Percentiles rank a stretch among this genome's conserved stretches.
These are phyloP conservation scores for Melaleuca quinquenervia DNA, from an alignment of 345 rosid species.

Conservation along the genomic window DNA sequence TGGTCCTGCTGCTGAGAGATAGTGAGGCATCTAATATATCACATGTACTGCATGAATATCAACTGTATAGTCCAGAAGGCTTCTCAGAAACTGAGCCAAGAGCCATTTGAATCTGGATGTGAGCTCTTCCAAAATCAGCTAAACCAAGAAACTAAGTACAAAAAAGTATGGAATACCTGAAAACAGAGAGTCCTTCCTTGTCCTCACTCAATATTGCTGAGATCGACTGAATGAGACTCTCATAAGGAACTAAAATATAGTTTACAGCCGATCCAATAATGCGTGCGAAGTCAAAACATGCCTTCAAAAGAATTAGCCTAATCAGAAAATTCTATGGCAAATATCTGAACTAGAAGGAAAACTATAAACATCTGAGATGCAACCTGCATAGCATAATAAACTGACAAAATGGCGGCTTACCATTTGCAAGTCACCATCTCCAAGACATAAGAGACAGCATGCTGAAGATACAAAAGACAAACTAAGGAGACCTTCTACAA, in stretches of 20 bases:
- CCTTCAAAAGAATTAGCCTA: constrained; percentile 53
- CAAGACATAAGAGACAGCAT: constrained; percentile 68
- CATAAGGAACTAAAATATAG: constrained; percentile 58
- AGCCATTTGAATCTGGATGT: background rate
- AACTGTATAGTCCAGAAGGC: background rate
- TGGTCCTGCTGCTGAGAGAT: background rate
- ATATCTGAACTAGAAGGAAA: constrained; percentile 3
- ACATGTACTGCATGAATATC: background rate
- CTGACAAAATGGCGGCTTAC: constrained; percentile 17
- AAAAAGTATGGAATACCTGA: constrained; percentile 42
- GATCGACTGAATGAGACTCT: constrained; percentile 61
- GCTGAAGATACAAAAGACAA: constrained; percentile 51
- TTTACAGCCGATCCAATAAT: constrained; percentile 51
- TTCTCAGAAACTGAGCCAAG: background rate
- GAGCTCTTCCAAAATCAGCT: background rate
- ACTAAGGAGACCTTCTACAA: constrained; percentile 72
- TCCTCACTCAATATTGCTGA: constrained; percentile 56
- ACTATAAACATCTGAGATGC: constrained; percentile 8
- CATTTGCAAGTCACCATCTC: constrained; percentile 81
- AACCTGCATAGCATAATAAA: background rate
- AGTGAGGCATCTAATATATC: background rate
- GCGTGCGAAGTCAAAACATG: constrained; percentile 83
- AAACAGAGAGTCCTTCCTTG: constrained; percentile 54
- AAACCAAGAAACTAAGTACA: background rate
- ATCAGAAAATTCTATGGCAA: constrained; percentile 29